Conservation (phyloP, 2,329 filamentous ascomycete species). For the Clarireedia sp. region DNA sequence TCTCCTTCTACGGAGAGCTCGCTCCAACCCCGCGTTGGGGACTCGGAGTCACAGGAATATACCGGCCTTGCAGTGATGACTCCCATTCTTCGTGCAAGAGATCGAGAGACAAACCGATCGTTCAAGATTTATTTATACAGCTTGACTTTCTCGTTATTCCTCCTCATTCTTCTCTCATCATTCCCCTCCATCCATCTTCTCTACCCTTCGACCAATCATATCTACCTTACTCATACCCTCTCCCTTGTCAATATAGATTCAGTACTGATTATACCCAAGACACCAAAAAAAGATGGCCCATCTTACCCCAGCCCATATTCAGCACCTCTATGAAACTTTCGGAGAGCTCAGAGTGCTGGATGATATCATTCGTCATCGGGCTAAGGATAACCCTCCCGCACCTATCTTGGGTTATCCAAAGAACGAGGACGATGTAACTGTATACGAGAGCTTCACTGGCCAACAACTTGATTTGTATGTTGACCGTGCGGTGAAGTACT, state of each 20-base stretch:
- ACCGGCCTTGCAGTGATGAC: no score
- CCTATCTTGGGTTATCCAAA: slow-evolving; percentile 19
- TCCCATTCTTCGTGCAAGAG: no score
- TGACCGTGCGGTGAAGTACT: slow-evolving; percentile 16
- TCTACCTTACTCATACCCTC: neutral
- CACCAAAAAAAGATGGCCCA: slow-evolving; percentile 7
- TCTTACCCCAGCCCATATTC: slow-evolving; percentile 10
- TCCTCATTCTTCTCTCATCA: slow-evolving; percentile 2
- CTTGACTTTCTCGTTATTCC: neutral
- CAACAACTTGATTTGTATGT: slow-evolving; percentile 17
- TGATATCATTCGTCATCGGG: slow-evolving; percentile 15
- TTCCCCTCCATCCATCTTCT: neutral
- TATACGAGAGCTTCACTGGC: slow-evolving; percentile 19
- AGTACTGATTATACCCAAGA: neutral
- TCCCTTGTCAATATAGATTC: neutral
- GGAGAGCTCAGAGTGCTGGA: slow-evolving; percentile 15
- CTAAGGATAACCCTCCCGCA: slow-evolving; percentile 13
- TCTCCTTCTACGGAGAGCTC: no score
- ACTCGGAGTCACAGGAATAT: no score
- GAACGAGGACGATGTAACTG: slow-evolving; percentile 11
- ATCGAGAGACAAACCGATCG: no score
- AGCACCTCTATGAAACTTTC: slow-evolving; percentile 11
- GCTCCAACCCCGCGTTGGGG: no score
- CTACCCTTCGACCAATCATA: neutral
- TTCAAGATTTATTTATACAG: no score